Evolutionary conservation across 768 basidiomycete genomes (phyloP).

Genomic region (Thelephora aurantiotincta): DNA sequence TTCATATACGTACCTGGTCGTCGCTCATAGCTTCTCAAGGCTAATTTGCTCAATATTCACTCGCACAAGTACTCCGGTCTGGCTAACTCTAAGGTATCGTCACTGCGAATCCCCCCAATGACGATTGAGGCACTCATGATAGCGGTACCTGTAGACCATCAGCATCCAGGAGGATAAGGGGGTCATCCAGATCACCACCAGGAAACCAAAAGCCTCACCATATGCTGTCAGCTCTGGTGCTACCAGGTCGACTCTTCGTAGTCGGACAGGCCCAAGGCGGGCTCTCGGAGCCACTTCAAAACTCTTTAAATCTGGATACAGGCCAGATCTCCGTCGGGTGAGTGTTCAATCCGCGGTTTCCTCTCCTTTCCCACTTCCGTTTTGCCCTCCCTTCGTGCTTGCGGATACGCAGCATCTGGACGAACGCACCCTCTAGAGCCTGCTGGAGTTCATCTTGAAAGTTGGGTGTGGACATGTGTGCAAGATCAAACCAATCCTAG

Average conservation of each 20-base stretch:
- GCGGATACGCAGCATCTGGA: neutral
- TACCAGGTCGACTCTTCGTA: conserved; percentile 40
- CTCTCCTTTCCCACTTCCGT: conserved; percentile 4
- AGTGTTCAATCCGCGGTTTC: conserved; percentile 20
- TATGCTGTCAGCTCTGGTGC: conserved; percentile 32
- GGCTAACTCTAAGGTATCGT: conserved; percentile 62
- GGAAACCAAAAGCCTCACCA: conserved; percentile 47
- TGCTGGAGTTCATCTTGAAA: conserved; percentile 70
- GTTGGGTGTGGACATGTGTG: conserved; percentile 92
- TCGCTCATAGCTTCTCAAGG: conserved; percentile 27
- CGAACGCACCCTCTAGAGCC: conserved; percentile 82
- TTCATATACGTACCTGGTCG: conserved; percentile 4
- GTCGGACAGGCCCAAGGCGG: conserved; percentile 59
- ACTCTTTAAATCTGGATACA: conserved; percentile 52
- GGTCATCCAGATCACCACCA: conserved; percentile 41
- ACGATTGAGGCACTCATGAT: neutral
- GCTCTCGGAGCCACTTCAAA: conserved; percentile 49
- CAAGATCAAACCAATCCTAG: conserved; percentile 44
- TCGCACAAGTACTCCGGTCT: conserved; percentile 90
- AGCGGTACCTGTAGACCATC: conserved; percentile 34
- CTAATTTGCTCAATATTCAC: conserved; percentile 77
- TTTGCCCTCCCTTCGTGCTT: conserved; percentile 6
- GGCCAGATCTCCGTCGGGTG: conserved; percentile 67
- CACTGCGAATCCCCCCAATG: neutral
- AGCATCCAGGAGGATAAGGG: conserved; percentile 43